Evolutionary conservation across 2,329 filamentous ascomycete genomes (phyloP), one percentile per base, ranked within the genome.

Genomic region (Parafenestella ontariensis): DNA sequence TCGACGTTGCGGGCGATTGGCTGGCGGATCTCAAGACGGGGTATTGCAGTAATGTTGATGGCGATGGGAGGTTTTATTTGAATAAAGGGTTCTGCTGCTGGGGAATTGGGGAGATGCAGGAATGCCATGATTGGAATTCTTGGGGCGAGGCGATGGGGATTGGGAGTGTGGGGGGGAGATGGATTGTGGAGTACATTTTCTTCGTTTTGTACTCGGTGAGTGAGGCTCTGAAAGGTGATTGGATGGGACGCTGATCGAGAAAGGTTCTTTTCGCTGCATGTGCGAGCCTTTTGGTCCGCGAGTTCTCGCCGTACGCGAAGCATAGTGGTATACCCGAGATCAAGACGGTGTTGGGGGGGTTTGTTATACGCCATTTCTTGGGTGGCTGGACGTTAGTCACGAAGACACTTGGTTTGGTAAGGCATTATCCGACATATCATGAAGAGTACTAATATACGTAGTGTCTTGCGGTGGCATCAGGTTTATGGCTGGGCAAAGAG

Each of bases 291-390:
- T 79, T 98, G 49, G 93, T 98, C 13, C 87, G 89, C 66, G 86
- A 89, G 65, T 98, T 93, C 76, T 92, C 91, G 21, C 82, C 90
- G 5, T 91, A 96, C 76, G 94, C 94, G 43, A 94, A 90, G 73
- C 94, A 98, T 71, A 96, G 92, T 73, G 94, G 94, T 77, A 97
- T 99, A 65, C 92, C 94, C 5, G 94, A 99, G 80, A 96, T 99
- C 78, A 99, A 99, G 81, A 97, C 93, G 2, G 86, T 99, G 8
- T 80, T 99, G 49, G 94, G 94, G 36, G 94, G 94, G 5, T 97
- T 97, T 74, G 89, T 99, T 28, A 97, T 99, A 58, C 85, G 88
- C 56, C 86, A 88, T 54, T 96, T 98, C 68, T 81, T 98, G 69
- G 91, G 93, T 9, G 82, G 83, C 28, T 97, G 93, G 93, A 97